Evolutionary conservation across 768 basidiomycete species (phyloP), one percentile per base, ranked within the genome.

Genomic region (Suillus subluteus): DNA sequence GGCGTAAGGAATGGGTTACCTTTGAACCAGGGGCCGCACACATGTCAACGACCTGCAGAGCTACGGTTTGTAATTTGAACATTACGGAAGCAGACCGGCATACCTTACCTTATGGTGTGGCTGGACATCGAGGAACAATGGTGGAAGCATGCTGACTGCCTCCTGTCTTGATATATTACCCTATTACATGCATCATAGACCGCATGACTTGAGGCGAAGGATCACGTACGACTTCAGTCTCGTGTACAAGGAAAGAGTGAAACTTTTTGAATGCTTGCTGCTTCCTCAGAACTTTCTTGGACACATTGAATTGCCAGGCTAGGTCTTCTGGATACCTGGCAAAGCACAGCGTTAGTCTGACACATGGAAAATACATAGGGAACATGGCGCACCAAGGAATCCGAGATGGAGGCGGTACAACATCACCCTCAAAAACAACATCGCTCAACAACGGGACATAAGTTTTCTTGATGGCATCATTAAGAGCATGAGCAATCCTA

Each of bases 11-110:
- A 41, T 41, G 40, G 35, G 74, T 40, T 69, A 92, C 94, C 82
- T 99, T 99, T 30, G 96, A 98, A 6, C 98, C 98, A 0, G 98
- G 98, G 2, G 98, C 97, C 21, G 98, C 98, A 75, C 98, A 99
- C 94, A 97, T 95, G 77, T 99, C 98, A 72, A 99, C 88, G 23
- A 94, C 91, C 88, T 92, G 55, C 65, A 2, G 23, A 21, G 58
- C 64, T 23, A 59, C 55, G 65, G 46, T 65, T 43, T n/a, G 64
- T 48, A n/a, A n/a, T 44, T 23, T 55, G 30, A 30, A 58, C 4
- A 44, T 30, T 41, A 55, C 13, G 54, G 41, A 62, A 66, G 38
- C 18, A 62, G 58, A 9, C 48, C 21, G n/a, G 37, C 12, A 44
- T 46, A 65, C 79, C 84, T 62, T 73, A 89, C 92, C 72, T 81